Evolutionary conservation across 805 yeast species (phyloP).

Genomic region (Kuraishia floccosa): DNA sequence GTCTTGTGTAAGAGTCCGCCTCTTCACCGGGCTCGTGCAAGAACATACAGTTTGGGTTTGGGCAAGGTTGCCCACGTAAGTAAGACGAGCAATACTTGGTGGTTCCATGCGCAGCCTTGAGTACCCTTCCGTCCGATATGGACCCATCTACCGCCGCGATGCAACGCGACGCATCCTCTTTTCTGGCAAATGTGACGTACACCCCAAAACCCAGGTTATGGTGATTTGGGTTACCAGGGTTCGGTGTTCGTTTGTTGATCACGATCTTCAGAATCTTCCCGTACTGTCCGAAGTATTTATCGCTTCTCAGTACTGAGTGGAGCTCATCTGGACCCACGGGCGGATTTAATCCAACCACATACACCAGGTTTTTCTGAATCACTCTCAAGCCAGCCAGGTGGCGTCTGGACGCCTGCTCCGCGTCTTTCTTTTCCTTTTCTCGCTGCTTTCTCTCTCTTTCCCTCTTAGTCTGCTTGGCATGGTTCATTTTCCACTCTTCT

Average conservation of each 20-base stretch:
- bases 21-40: slow-evolving; percentile 99
- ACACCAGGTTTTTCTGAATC: slow-evolving; percentile 94
- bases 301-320: slow-evolving; percentile 72
- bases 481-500: slow-evolving; percentile 81
- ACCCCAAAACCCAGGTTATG: slow-evolving; percentile 75
- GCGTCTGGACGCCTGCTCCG: slow-evolving; percentile 73
- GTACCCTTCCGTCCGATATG: slow-evolving; percentile 77
- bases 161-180: slow-evolving; percentile 93
- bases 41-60: slow-evolving; percentile 98
- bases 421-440: slow-evolving; percentile 87
- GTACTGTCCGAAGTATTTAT: slow-evolving; percentile 95
- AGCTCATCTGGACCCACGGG: slow-evolving; percentile 79
- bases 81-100: slow-evolving; percentile 97
- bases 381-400: slow-evolving; percentile 96
- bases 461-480: slow-evolving; percentile 65
- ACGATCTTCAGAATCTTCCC: slow-evolving; percentile 93
- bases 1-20: slow-evolving; percentile 92
- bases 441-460: slow-evolving; percentile 76
- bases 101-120: slow-evolving; percentile 96
- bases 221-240: slow-evolving; percentile 17
- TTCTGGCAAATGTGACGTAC: slow-evolving; percentile 84
- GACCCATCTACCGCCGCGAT: slow-evolving; percentile 90
- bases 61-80: slow-evolving; percentile 90
- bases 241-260: slow-evolving; percentile 66
- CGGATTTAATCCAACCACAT: slow-evolving; percentile 91